Percentiles rank a stretch among this genome's conserved stretches.
Conservation (phyloP, 2,329 filamentous ascomycete species). For the Monilinia aucupariae region DNA sequence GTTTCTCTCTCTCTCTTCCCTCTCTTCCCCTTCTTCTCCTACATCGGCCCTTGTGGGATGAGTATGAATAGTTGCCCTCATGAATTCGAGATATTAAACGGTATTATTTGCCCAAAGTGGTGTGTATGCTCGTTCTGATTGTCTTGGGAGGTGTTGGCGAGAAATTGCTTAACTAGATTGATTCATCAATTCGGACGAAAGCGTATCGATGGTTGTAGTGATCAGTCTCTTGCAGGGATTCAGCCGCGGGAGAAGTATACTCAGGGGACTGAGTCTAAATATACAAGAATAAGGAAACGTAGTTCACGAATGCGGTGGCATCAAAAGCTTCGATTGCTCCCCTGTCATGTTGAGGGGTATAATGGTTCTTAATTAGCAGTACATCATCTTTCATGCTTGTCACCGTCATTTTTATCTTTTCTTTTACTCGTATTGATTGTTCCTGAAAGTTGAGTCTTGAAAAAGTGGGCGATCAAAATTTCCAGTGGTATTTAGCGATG, state of each 20-base stretch:
- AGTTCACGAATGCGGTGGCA: background rate
- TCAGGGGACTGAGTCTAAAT: background rate
- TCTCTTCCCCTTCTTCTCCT: background rate
- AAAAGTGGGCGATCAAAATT: background rate
- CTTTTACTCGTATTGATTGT: background rate
- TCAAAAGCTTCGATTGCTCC: background rate
- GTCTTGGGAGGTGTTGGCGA: background rate
- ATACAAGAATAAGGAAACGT: background rate
- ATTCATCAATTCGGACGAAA: background rate
- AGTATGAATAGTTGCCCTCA: background rate
- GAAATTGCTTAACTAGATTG: background rate
- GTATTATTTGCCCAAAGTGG: background rate
- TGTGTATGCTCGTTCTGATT: background rate
- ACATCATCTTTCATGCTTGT: background rate
- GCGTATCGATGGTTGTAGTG: background rate
- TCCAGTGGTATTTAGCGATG: background rate
- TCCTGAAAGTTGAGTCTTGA: background rate
- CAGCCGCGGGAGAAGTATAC: background rate
- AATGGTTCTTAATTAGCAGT: background rate
- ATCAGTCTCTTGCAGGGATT: background rate
- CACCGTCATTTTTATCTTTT: too few species aligned
- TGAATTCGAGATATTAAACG: background rate
- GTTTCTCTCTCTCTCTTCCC: conserved; percentile 11
- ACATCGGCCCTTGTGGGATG: conserved; percentile 2
- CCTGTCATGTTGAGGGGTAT: background rate